Conservation (phyloP, 2,329 filamentous ascomycete species). For the Venturiaceae sp. region DNA sequence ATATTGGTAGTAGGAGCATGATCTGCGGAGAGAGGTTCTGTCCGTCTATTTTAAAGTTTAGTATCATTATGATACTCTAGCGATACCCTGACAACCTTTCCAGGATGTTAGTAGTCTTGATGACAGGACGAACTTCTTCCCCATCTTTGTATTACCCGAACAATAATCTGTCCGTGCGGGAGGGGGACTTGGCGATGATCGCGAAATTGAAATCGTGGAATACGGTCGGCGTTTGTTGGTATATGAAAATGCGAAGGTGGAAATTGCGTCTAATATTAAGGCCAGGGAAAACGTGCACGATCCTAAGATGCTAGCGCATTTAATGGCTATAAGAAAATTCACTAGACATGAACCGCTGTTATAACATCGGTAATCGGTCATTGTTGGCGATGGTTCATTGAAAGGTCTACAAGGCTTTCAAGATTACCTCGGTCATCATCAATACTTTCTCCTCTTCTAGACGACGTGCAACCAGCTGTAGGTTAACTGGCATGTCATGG, state of each 20-base stretch:
- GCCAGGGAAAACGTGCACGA: neutral
- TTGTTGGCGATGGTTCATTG: neutral
- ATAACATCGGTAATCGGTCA: neutral
- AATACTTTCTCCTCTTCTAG: constrained; percentile 34
- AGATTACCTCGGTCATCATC: constrained; percentile 25
- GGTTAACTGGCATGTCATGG: constrained; percentile 33
- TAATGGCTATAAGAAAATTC: neutral
- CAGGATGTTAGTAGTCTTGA: too few species aligned
- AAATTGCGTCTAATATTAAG: neutral
- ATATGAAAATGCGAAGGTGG: neutral
- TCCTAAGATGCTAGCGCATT: neutral
- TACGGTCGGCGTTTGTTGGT: neutral
- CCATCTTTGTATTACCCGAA: too few species aligned
- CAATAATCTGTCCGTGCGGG: neutral
- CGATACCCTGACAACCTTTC: too few species aligned
- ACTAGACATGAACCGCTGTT: neutral
- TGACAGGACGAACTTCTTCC: too few species aligned
- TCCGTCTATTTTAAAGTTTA: too few species aligned
- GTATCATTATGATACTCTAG: too few species aligned
- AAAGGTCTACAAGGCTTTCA: constrained; percentile 16
- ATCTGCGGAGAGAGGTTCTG: too few species aligned
- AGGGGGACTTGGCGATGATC: too few species aligned
- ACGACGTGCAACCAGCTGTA: constrained; percentile 30
- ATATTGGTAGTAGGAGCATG: too few species aligned
- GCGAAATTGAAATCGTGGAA: neutral